phyloP scores from a whole-genome alignment of 768 basidiomycete genomes.

The Suillus alpinus region DNA sequence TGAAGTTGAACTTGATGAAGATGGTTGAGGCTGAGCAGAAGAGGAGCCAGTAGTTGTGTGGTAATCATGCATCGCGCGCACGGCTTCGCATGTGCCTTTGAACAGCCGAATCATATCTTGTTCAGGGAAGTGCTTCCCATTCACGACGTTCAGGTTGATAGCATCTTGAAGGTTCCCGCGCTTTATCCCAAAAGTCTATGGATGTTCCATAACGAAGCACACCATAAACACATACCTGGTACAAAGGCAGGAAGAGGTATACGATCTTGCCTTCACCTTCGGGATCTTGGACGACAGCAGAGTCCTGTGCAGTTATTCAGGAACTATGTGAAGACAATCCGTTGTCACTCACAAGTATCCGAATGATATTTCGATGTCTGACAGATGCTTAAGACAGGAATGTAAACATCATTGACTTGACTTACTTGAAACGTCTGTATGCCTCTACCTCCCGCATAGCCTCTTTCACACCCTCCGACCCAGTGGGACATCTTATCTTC shows the following conservation, averaged over 20 bases:
- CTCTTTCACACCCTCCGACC: slow-evolving; percentile 83
- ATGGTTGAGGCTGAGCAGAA: slow-evolving; percentile 21
- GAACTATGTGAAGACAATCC: not conserved
- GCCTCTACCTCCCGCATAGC: slow-evolving; percentile 91
- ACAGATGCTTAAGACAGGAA: not conserved
- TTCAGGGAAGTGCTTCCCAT: slow-evolving; percentile 82
- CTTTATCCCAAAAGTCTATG: slow-evolving; percentile 36
- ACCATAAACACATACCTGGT: slow-evolving; percentile 54
- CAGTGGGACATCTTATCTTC: slow-evolving; percentile 92
- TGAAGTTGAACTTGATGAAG: slow-evolving; percentile 24
- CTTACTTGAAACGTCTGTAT: slow-evolving; percentile 90
- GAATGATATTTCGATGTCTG: slow-evolving; percentile 96
- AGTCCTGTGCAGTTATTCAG: slow-evolving; percentile 54
- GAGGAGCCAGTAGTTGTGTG: slow-evolving; percentile 42
- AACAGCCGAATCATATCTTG: slow-evolving; percentile 86
- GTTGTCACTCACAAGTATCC: slow-evolving; percentile 62
- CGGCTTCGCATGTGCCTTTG: slow-evolving; percentile 90
- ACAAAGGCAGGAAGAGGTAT: slow-evolving; percentile 93
- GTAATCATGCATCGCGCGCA: slow-evolving; percentile 93
- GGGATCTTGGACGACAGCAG: slow-evolving; percentile 91
- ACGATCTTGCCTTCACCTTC: slow-evolving; percentile 93
- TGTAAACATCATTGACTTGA: slow-evolving; percentile 8
- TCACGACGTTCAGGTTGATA: slow-evolving; percentile 83
- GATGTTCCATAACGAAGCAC: not conserved
- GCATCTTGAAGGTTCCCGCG: slow-evolving; percentile 93